Base-by-base conservation (phyloP, 164 flowering plant genomes). In the Aristolochia californica region DNA sequence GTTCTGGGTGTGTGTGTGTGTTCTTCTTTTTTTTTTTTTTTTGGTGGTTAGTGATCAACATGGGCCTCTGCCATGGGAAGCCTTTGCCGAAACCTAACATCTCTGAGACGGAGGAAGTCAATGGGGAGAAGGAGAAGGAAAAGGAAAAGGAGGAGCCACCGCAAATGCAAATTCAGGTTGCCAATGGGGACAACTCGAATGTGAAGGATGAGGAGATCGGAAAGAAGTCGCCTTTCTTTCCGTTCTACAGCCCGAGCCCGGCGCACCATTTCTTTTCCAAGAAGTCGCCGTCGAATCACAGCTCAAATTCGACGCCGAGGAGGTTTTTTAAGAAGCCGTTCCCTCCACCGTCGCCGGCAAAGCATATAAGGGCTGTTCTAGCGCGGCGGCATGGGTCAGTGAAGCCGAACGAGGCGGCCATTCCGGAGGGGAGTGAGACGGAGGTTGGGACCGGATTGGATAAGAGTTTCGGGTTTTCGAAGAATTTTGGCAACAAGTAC, bases 341-440 rank as follows among this genome's bases (percentile, higher is more conserved):
- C 62, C 91, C 90, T 11, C 96, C 96, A 2, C 96, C 96, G 25
- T 91, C 97, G 21, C 96, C 97, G 48, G 97, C 97, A 24, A 91
- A 88, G 77, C 97, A 91, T 45, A 88, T 91, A 5, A 58, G 73
- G 55, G 83, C 89, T 1, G 73, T 79, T 60, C 69, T 83, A 43
- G 91, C 88, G 16, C 66, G 89, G 66, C 74, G 97, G 59, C 87
- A 87, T 30, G 95, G 95, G 17, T 72, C 83, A 20, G 89, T 81
- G 73, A 85, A 85, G 80, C 88, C 88, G 23, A 83, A 85, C 52
- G 88, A 69, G 70, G 82, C 81, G 26, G 58, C 88, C 25, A 82
- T 84, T 16, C 87, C 95, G 27, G 93, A 84, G 62, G 91, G 85
- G 25, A 68, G 66, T 45, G 89, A 78, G 63, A 68, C 60, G 28